A percentile compares a stretch with the other conserved stretches of the same genome.
These are phyloP conservation scores for Lentinus brumalis DNA, from an alignment of 768 basidiomycete genomes.

Conservation along the genomic window DNA sequence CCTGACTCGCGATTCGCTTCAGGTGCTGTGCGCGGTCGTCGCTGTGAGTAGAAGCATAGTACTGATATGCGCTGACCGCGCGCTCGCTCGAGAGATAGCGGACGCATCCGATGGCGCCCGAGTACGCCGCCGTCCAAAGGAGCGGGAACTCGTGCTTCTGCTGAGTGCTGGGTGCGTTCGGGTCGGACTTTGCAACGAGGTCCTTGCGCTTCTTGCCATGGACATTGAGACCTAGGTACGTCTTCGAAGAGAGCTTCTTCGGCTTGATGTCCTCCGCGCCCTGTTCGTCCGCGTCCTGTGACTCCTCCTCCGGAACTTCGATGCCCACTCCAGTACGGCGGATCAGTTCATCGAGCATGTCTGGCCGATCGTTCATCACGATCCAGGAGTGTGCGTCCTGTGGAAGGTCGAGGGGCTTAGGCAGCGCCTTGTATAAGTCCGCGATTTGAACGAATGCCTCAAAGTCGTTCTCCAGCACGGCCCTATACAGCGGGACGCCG, in stretches of 20 bases:
- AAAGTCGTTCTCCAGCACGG: conserved; percentile 48
- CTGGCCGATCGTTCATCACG: conserved; percentile 43
- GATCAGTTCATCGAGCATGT: conserved; percentile 60
- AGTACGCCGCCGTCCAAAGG: conserved; percentile 47
- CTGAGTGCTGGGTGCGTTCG: conserved; percentile 35
- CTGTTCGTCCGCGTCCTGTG: conserved; percentile 34
- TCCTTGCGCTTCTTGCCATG: conserved; percentile 66
- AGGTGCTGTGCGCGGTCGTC: conserved; percentile 46
- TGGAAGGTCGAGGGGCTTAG: conserved; percentile 31
- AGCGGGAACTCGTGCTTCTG: conserved; percentile 21
- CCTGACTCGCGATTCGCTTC: conserved; percentile 38
- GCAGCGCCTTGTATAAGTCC: conserved; percentile 44
- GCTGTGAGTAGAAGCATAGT: conserved; percentile 46
- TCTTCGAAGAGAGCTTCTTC: conserved; percentile 36
- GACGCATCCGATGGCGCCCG: conserved; percentile 36
- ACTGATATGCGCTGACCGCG: conserved; percentile 52
- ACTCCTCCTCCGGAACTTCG: conserved; percentile 7
- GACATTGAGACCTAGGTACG: conserved; percentile 61
- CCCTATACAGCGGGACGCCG: conserved; percentile 34
- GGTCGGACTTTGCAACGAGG: conserved; percentile 52
- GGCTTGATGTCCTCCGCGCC: conserved; percentile 19
- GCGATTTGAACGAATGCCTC: conserved; percentile 51
- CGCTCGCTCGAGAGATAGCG: conserved; percentile 50
- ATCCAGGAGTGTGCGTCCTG: conserved; percentile 31
- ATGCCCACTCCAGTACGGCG: conserved; percentile 48